Evolutionary conservation across 2,329 filamentous ascomycete genomes (phyloP).

Genomic region (Ophiobolus disseminans): DNA sequence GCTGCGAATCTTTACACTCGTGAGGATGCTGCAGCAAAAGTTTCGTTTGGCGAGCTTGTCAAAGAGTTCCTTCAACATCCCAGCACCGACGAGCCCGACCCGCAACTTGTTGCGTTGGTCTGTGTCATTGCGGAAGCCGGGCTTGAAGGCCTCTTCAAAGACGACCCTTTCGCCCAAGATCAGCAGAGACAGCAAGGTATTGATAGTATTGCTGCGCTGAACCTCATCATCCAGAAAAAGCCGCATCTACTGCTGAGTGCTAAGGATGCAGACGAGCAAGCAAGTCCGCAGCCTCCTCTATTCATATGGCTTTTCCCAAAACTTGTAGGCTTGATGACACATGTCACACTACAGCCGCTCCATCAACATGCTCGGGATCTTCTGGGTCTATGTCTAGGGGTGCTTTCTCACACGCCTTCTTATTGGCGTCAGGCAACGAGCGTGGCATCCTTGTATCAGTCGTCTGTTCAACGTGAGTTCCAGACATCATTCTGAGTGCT

Average conservation of each 20-base stretch:
- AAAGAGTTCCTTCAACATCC: slow-evolving; percentile 64
- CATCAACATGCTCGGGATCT: slow-evolving; percentile 47
- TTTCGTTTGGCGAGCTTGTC: slow-evolving; percentile 77
- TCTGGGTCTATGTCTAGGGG: slow-evolving; percentile 46
- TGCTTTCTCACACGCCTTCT: slow-evolving; percentile 44
- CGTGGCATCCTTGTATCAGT: slow-evolving; percentile 48
- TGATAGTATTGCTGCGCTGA: slow-evolving; percentile 80
- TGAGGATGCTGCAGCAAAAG: slow-evolving; percentile 69
- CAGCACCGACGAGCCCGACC: slow-evolving; percentile 65
- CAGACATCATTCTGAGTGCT: background rate
- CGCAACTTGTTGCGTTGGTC: slow-evolving; percentile 82
- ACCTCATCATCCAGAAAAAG: slow-evolving; percentile 75
- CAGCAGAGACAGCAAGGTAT: slow-evolving; percentile 66
- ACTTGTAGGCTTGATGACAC: slow-evolving; percentile 57
- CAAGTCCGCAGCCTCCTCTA: slow-evolving; percentile 52
- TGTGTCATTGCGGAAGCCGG: slow-evolving; percentile 83
- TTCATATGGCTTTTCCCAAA: slow-evolving; percentile 63
- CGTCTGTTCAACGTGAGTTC: slow-evolving; percentile 51
- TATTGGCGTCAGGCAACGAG: slow-evolving; percentile 45
- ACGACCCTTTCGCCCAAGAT: slow-evolving; percentile 71
- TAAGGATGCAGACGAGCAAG: slow-evolving; percentile 42
- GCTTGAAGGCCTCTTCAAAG: slow-evolving; percentile 70
- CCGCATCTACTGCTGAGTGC: slow-evolving; percentile 67
- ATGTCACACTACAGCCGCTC: slow-evolving; percentile 51
- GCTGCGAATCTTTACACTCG: slow-evolving; percentile 70